These are phyloP conservation scores for Scolecobasidium constrictum DNA, from an alignment of 2,329 filamentous ascomycete species.

Conservation along the genomic window DNA sequence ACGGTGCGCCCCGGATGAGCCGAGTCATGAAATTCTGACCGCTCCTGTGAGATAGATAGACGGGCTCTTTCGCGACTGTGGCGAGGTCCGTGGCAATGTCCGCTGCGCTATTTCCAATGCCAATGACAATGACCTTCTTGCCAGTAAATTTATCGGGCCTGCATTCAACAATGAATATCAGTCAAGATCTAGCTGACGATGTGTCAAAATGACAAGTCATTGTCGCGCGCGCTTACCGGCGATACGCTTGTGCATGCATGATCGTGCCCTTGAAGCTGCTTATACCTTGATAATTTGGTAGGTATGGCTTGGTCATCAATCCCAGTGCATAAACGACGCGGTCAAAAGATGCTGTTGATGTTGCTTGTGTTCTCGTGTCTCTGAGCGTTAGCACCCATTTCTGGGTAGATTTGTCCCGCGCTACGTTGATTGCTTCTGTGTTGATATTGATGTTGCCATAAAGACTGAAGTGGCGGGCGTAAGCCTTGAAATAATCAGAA, in stretches of 20 bases:
- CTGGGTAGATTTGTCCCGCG: slow-evolving; percentile 23
- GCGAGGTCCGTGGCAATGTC: slow-evolving; percentile 27
- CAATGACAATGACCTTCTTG: slow-evolving; percentile 34
- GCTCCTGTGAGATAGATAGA: slow-evolving; percentile 32
- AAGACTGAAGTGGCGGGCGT: slow-evolving; percentile 29
- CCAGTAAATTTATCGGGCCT: slow-evolving; percentile 26
- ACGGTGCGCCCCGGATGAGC: no score
- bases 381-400: no score
- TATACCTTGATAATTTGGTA: slow-evolving; percentile 25
- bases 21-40: slow-evolving; percentile 28
- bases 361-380: slow-evolving; percentile 17
- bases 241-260: slow-evolving; percentile 30
- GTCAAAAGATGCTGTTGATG: no score
- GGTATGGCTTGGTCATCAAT: slow-evolving; percentile 23
- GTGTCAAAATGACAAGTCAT: no score
- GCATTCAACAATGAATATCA: slow-evolving; percentile 11
- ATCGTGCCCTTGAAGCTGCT: slow-evolving; percentile 29
- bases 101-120: slow-evolving; percentile 29
- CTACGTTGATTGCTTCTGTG: slow-evolving; percentile 20
- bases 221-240: no score
- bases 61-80: slow-evolving; percentile 23
- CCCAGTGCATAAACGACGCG: slow-evolving; percentile 24
- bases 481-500: slow-evolving; percentile 30
- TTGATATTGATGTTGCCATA: slow-evolving; percentile 24
- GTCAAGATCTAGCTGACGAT: no score